These are phyloP conservation scores for Phoenix roebelenii DNA, from an alignment of 176 grass and related monocot species.

Conservation along the genomic window DNA sequence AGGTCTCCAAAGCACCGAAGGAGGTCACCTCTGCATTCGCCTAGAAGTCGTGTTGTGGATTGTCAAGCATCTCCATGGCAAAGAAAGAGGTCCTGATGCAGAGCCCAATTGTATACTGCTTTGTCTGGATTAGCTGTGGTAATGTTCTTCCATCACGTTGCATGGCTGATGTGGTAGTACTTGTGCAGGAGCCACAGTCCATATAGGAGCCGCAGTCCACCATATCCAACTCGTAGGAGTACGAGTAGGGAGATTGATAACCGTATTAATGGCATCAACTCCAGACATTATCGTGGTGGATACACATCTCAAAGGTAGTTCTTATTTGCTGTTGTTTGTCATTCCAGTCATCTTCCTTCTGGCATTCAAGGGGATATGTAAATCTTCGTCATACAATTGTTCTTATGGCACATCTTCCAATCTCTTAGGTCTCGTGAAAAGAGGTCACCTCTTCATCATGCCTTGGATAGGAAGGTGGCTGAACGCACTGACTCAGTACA, in stretches of 20 bases:
- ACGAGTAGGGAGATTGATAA: conserved; percentile 38
- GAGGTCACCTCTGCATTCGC: conserved; percentile 31
- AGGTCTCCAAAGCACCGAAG: conserved; percentile 33
- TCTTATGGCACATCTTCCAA: background rate
- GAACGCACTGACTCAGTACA: conserved; percentile 14
- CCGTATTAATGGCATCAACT: conserved; percentile 28
- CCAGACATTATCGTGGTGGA: conserved; percentile 19
- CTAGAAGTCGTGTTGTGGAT: conserved; percentile 30
- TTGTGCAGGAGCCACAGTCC: conserved; percentile 53
- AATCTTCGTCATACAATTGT: too few relatives aligned
- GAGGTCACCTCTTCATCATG: conserved; percentile 19
- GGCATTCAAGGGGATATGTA: too few relatives aligned
- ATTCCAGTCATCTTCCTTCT: too few relatives aligned
- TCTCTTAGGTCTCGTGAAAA: conserved; percentile 41
- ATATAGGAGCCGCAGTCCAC: conserved; percentile 39
- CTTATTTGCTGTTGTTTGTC: background rate
- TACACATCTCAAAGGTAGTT: conserved; percentile 42
- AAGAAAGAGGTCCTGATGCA: conserved; percentile 41
- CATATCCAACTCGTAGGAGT: conserved; percentile 29
- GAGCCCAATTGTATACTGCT: too few relatives aligned
- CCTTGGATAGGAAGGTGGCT: conserved; percentile 21
- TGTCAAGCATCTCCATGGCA: conserved; percentile 24
- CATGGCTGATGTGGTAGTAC: background rate
- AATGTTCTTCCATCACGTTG: too few relatives aligned
- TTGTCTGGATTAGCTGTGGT: too few relatives aligned